Evolutionary conservation across 495 filamentous ascomycete species (phyloP).

Genomic region (Zalerion maritima): DNA sequence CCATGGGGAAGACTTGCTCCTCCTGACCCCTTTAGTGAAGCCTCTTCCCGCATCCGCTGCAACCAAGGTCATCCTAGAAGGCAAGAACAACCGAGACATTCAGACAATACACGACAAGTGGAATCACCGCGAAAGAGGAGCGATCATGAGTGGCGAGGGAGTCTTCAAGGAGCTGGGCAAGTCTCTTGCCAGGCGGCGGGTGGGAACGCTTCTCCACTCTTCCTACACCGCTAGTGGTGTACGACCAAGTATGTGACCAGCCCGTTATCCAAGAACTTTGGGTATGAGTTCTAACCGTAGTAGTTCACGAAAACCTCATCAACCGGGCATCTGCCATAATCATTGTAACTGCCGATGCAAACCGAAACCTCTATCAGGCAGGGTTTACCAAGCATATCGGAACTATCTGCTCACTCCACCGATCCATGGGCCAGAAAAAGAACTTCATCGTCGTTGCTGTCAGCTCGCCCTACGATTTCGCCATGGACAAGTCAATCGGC

Average conservation of each 20-base stretch:
- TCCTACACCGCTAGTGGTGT: constrained; percentile 86
- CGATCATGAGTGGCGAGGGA: constrained; percentile 73
- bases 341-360: constrained; percentile 78
- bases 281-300: too few species aligned
- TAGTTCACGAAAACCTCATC: constrained; percentile 76
- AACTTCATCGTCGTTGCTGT: constrained; percentile 75
- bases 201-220: constrained; percentile 72
- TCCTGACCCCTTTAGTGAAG: constrained; percentile 74
- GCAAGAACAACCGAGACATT: constrained; percentile 23
- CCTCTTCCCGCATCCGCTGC: constrained; percentile 71
- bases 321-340: constrained; percentile 74
- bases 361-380: constrained; percentile 77
- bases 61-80: constrained; percentile 36
- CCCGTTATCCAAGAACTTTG: too few species aligned
- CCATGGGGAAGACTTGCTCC: constrained; percentile 66
- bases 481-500: constrained; percentile 72
- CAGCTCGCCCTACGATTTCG: constrained; percentile 88
- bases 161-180: constrained; percentile 75
- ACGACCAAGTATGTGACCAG: constrained; percentile 37
- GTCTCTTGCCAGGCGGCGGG: constrained; percentile 64
- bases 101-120: constrained; percentile 40
- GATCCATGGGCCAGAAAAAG: constrained; percentile 44
- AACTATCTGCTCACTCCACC: constrained; percentile 66
- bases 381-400: constrained; percentile 86
- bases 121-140: constrained; percentile 42